These are phyloP conservation scores for Dalbergia cochinchinensis DNA, from an alignment of 306 rosid species.

Conservation along the genomic window DNA sequence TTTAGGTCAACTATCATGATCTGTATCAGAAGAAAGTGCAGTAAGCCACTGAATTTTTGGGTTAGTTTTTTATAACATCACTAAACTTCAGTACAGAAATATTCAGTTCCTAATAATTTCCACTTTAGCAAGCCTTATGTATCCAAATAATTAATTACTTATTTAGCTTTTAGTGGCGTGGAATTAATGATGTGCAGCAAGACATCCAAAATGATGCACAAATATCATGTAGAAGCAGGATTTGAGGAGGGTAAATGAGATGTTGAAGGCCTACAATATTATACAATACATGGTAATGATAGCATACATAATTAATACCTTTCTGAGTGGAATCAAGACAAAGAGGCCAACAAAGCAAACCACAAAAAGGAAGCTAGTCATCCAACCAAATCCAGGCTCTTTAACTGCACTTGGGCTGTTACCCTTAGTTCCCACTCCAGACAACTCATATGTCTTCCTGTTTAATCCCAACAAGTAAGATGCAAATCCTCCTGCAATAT, in stretches of 20 bases:
- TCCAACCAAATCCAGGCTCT: slow-evolving; percentile 95
- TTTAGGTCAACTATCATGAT: slow-evolving; percentile 91
- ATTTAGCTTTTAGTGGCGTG: neutral
- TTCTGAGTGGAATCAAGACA: slow-evolving; percentile 90
- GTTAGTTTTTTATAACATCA: slow-evolving; percentile 16
- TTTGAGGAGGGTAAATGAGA: neutral
- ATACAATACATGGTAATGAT: neutral
- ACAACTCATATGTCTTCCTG: slow-evolving; percentile 76
- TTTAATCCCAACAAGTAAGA: slow-evolving; percentile 87
- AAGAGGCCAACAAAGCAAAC: slow-evolving; percentile 98
- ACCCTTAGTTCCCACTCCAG: slow-evolving; percentile 75
- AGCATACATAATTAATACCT: slow-evolving; percentile 53
- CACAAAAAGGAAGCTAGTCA: slow-evolving; percentile 77
- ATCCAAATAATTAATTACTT: slow-evolving; percentile 4
- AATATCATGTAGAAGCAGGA: neutral
- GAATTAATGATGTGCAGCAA: neutral
- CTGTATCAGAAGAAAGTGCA: slow-evolving; percentile 54
- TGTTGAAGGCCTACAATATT: slow-evolving; percentile 3
- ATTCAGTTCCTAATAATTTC: neutral
- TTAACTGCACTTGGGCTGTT: slow-evolving; percentile 61
- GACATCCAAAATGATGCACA: slow-evolving; percentile 1
- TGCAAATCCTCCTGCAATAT: slow-evolving; percentile 82
- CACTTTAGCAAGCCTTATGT: neutral
- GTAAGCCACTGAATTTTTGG: slow-evolving; percentile 18
- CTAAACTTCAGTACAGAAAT: neutral